Conservation (phyloP, 345 rosid genomes). For the Sisymbrium irio region DNA sequence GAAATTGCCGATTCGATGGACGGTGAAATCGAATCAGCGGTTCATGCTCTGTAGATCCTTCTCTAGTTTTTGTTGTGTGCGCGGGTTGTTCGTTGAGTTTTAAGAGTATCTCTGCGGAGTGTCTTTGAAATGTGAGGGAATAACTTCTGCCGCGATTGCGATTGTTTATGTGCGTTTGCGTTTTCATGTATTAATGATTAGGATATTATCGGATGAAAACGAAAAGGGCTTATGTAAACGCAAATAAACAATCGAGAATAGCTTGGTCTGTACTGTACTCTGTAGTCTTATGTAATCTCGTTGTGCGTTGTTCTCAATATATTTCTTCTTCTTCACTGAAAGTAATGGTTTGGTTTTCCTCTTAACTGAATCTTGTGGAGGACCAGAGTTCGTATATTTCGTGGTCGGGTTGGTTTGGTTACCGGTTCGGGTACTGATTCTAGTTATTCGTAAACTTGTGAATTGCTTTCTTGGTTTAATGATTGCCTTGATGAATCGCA, state of each 20-base stretch:
- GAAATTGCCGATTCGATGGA: constrained; percentile 27
- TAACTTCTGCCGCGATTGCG: not conserved
- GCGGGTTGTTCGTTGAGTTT: not conserved
- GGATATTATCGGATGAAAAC: not conserved
- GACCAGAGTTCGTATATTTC: not conserved
- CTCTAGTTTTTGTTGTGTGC: not conserved
- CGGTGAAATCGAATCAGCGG: constrained; percentile 41
- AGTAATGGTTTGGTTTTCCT: not conserved
- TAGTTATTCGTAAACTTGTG: not conserved
- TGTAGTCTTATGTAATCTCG: constrained; percentile 2
- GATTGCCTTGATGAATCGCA: not conserved
- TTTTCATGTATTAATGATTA: not conserved
- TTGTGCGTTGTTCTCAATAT: not conserved
- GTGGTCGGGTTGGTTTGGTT: not conserved
- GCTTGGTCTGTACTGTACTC: not conserved
- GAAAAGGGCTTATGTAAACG: not conserved
- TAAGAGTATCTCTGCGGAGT: not conserved
- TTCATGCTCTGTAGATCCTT: constrained; percentile 26
- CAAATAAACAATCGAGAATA: constrained; percentile 8
- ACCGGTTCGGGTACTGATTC: not conserved
- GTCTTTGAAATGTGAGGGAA: not conserved
- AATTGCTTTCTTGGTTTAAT: not conserved
- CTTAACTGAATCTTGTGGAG: not conserved
- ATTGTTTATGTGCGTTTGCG: not conserved
- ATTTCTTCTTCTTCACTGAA: not conserved